These are phyloP conservation scores for Cicer judaicum DNA, from an alignment of 306 rosid species.

Conservation along the genomic window DNA sequence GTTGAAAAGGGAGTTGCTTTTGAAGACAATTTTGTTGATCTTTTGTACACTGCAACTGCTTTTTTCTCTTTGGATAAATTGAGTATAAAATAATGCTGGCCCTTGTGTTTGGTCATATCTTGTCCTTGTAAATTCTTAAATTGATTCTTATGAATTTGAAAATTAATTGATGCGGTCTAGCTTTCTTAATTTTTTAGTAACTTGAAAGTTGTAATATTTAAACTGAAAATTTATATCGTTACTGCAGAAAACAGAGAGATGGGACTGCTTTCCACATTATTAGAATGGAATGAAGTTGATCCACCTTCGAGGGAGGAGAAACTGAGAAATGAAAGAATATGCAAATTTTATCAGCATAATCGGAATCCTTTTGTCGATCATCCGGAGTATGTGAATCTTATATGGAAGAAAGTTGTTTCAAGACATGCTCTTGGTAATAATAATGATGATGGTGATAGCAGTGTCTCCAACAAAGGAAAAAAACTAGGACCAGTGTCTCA, in stretches of 20 bases:
- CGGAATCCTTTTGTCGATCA: conserved; percentile 79
- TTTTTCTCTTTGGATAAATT: conserved; percentile 14
- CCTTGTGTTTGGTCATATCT: background rate
- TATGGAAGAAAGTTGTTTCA: conserved; percentile 54
- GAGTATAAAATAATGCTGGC: conserved; percentile 18
- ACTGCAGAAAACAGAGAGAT: conserved; percentile 63
- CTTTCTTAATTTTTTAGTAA: conserved; percentile 1
- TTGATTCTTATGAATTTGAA: conserved; percentile 18
- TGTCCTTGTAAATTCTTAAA: background rate
- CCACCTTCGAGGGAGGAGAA: conserved; percentile 86
- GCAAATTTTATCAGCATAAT: conserved; percentile 76
- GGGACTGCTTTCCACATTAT: conserved; percentile 73
- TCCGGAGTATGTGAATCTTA: conserved; percentile 63
- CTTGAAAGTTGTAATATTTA: conserved; percentile 22
- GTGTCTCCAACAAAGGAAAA: conserved; percentile 13
- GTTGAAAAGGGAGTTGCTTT: background rate
- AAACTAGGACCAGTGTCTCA: conserved; percentile 4
- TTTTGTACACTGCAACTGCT: background rate
- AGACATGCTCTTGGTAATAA: background rate
- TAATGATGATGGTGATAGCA: background rate
- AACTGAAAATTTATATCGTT: conserved; percentile 27
- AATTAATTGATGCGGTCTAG: background rate
- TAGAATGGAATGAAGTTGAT: conserved; percentile 70
- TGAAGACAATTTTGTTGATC: background rate
- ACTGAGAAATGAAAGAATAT: conserved; percentile 75